Percentiles rank a stretch among this genome's conserved stretches.
phyloP scores from a whole-genome alignment of 1,139 yeast species.

The Candida tropicalis region DNA sequence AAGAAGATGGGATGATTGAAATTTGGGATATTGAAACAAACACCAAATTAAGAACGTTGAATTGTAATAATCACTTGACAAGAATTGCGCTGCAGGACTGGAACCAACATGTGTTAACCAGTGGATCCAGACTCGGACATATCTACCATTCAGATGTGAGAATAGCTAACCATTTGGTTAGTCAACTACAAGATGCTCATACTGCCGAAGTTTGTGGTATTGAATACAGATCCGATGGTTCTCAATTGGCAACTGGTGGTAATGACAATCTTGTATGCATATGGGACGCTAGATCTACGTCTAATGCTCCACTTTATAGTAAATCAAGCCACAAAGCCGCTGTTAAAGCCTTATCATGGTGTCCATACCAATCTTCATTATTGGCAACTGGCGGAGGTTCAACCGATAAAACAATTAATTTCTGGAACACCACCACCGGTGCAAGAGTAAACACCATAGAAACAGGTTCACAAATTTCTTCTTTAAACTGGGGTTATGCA shows the following conservation, averaged over 20 bases:
- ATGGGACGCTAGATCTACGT: slow-evolving; percentile 78
- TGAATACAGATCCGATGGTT: slow-evolving; percentile 82
- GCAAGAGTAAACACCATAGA: slow-evolving; percentile 83
- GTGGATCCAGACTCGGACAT: slow-evolving; percentile 83
- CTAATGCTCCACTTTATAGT: slow-evolving; percentile 60
- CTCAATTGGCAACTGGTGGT: slow-evolving; percentile 89
- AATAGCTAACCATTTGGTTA: slow-evolving; percentile 72
- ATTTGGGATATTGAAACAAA: slow-evolving; percentile 92
- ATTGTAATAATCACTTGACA: slow-evolving; percentile 59
- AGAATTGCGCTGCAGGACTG: slow-evolving; percentile 87
- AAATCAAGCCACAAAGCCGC: slow-evolving; percentile 90
- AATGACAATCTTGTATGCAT: slow-evolving; percentile 91
- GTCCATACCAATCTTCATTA: slow-evolving; percentile 81
- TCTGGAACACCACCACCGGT: slow-evolving; percentile 95
- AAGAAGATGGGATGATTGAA: slow-evolving; percentile 82
- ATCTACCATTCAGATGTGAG: slow-evolving; percentile 94
- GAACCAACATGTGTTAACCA: slow-evolving; percentile 78
- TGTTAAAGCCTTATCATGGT: slow-evolving; percentile 94
- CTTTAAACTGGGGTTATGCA: slow-evolving; percentile 87
- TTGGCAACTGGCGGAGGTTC: slow-evolving; percentile 98
- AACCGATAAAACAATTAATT: slow-evolving; percentile 84
- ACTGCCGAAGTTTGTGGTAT: slow-evolving; percentile 93
- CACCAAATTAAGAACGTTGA: slow-evolving; percentile 75
- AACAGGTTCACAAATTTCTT: slow-evolving; percentile 92
- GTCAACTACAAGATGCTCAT: slow-evolving; percentile 56